Base-by-base conservation (phyloP, 306 rosid genomes). In the Purshia tridentata region DNA sequence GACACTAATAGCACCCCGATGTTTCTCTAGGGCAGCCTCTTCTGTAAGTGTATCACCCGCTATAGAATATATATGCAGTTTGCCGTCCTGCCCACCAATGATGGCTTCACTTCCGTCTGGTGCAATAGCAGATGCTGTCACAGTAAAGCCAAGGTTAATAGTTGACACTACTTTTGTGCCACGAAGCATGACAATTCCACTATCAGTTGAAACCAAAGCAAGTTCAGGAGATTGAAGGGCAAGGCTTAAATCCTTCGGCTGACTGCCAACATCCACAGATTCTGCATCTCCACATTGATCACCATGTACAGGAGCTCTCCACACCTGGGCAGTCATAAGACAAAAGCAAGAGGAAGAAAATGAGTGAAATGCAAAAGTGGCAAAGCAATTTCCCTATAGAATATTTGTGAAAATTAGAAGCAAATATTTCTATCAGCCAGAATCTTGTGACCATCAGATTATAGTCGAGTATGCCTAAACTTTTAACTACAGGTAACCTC, bases 31-130 rank as follows among this genome's bases (percentile, higher is more conserved):
- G 72, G 86, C 91, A 55, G 85, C 90, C 84, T 88, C 97, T 81
- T 94, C 97, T 53, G 81, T 77, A 68, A 91, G 91, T 37, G 90
- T 83, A 83, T 89, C 92, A 1, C 97, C 90, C 4, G 74, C 71
- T 60, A 94, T 68, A 66, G 91, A 84, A 81, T 86, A 94, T 72
- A 94, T 74, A 80, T 82, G 97, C 78, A 94, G 64, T 73, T 91
- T 91, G 75, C 98, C 98, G 58, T 94, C 95, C 77, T 91, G 95
- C 49, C 95, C 98, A 78, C 98, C 97, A 37, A 94, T 70, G 20
- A 94, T 89, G 73, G 95, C 98, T 84, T 94, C 98, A 80, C 82
- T 86, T 80, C 97, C 97, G 88, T 94, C 97, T 42, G 96, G 95
- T 19, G 98, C 77, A 78, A 94, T 80, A 52, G 81, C 86, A 72